Conservation (phyloP, 78 protist genomes). For the Creolimax fragrantissima region DNA sequence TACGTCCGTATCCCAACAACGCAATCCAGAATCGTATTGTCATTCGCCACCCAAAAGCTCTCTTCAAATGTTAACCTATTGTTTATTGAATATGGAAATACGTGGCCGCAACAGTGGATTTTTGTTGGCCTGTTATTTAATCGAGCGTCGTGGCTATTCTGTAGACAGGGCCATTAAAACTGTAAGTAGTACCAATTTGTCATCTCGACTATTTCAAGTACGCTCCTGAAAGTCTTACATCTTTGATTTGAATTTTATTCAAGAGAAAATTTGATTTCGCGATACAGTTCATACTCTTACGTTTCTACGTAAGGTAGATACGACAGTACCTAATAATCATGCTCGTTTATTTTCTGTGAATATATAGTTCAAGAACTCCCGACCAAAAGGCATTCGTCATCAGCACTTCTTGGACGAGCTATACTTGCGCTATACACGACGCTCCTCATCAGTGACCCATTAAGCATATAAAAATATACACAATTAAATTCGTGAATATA, state of each 20-base stretch:
- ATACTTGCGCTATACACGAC: conserved; percentile 16
- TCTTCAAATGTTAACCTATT: too few relatives aligned
- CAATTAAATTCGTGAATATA: not conserved
- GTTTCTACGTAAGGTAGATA: not conserved
- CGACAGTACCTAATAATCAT: not conserved
- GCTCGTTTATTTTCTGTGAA: not conserved
- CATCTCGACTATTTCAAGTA: not conserved
- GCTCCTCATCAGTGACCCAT: not conserved
- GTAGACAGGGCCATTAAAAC: not conserved
- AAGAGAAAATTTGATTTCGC: not conserved
- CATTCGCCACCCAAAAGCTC: too few relatives aligned
- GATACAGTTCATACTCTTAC: not conserved
- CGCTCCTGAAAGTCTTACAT: too few relatives aligned
- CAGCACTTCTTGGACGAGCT: conserved; percentile 30
- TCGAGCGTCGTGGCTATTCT: not conserved
- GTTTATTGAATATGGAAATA: too few relatives aligned
- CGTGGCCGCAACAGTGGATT: conserved; percentile 7
- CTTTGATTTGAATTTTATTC: not conserved
- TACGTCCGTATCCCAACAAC: too few relatives aligned
- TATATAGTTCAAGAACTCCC: not conserved
- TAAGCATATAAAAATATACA: not conserved
- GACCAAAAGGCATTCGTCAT: conserved; percentile 23
- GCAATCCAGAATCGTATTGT: too few relatives aligned
- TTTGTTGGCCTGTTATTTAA: conserved; percentile 1
- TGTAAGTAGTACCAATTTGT: not conserved